These are phyloP conservation scores for Amanita polypyramis DNA, from an alignment of 768 basidiomycete species.

Conservation along the genomic window DNA sequence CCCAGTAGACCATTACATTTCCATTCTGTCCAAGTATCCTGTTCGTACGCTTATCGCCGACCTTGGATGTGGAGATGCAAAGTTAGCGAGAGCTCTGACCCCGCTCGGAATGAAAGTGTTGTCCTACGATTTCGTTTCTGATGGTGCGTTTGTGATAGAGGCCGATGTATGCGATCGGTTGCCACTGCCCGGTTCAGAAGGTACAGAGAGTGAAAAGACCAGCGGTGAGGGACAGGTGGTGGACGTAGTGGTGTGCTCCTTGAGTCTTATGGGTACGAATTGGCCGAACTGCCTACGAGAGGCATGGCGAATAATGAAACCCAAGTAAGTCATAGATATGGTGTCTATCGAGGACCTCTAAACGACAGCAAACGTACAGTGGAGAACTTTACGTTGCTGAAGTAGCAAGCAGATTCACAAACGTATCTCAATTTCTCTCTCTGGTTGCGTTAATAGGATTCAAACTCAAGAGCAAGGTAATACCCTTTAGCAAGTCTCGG, in stretches of 20 bases:
- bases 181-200: conserved; percentile 78
- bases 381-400: conserved; percentile 84
- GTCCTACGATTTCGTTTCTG: conserved; percentile 76
- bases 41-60: conserved; percentile 73
- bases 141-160: conserved; percentile 67
- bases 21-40: conserved; percentile 52
- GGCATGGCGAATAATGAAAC: conserved; percentile 77
- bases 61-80: conserved; percentile 92
- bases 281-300: conserved; percentile 90
- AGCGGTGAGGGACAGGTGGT: conserved; percentile 66
- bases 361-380: conserved; percentile 23
- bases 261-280: conserved; percentile 95
- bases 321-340: conserved; percentile 43
- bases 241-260: conserved; percentile 86
- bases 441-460: conserved; percentile 67
- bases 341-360: not conserved
- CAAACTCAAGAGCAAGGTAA: conserved; percentile 56
- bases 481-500: conserved; percentile 3
- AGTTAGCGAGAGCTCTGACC: conserved; percentile 64
- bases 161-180: conserved; percentile 80
- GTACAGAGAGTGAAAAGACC: conserved; percentile 23
- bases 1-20: conserved; percentile 78
- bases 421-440: conserved; percentile 53
- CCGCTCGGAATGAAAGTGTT: conserved; percentile 60
- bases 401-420: conserved; percentile 75